These are phyloP conservation scores for Fistulifera solaris DNA, from an alignment of 108 stramenopile genomes.

Conservation along the genomic window DNA sequence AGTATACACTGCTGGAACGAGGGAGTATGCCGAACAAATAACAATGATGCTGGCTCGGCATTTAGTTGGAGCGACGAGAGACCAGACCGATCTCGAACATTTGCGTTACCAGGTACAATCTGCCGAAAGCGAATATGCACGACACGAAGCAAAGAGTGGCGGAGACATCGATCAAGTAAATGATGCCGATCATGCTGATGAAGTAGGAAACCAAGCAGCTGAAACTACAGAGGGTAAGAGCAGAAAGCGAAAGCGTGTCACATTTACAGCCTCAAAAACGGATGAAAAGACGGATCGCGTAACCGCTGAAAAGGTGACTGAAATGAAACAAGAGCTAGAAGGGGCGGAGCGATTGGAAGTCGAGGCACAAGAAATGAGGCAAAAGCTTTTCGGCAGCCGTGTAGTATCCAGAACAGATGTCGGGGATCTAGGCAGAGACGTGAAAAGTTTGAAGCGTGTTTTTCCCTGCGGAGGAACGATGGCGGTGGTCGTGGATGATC, in stretches of 20 bases:
- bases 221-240: not conserved
- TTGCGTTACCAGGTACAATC: not conserved
- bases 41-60: slow-evolving; percentile 65
- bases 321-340: slow-evolving; percentile 29
- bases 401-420: slow-evolving; percentile 81
- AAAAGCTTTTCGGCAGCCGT: slow-evolving; percentile 73
- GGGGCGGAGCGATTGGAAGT: slow-evolving; percentile 57
- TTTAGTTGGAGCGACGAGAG: slow-evolving; percentile 36
- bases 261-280: slow-evolving; percentile 9
- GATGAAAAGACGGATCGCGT: slow-evolving; percentile 9
- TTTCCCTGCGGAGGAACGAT: slow-evolving; percentile 81
- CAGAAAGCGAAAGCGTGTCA: slow-evolving; percentile 30
- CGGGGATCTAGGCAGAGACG: slow-evolving; percentile 72
- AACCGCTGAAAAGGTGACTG: slow-evolving; percentile 32
- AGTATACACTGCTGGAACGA: slow-evolving; percentile 84
- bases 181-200: not conserved
- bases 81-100: slow-evolving; percentile 9
- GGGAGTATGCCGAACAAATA: slow-evolving; percentile 82
- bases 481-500: slow-evolving; percentile 80
- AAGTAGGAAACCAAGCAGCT: slow-evolving; percentile 3
- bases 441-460: slow-evolving; percentile 74
- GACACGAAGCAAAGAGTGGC: not conserved
- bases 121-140: slow-evolving; percentile 1
- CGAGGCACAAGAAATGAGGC: slow-evolving; percentile 45
- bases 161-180: not conserved